Evolutionary conservation across 306 rosid genomes (phyloP).

Genomic region (Cucurbita moschata): DNA sequence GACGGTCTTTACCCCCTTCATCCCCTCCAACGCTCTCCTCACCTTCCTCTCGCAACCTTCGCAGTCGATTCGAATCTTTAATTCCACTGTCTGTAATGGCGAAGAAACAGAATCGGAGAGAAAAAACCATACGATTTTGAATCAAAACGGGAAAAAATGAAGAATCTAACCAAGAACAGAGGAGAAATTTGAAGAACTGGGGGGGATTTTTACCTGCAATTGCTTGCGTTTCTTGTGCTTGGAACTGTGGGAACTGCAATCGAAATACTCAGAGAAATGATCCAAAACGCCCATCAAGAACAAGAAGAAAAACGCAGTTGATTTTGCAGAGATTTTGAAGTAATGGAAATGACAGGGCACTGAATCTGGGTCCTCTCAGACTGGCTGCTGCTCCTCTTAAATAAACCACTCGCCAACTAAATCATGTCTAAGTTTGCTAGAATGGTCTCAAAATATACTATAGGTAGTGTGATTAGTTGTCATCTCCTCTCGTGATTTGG

Average conservation of each 20-base stretch:
- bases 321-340: neutral
- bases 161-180: neutral
- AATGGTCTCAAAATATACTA: too few relatives aligned
- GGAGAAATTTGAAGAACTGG: neutral
- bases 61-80: conserved; percentile 38
- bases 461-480: too few relatives aligned
- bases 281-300: conserved; percentile 29
- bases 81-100: conserved; percentile 17
- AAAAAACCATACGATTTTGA: neutral
- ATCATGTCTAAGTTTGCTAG: too few relatives aligned
- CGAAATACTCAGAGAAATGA: conserved; percentile 27
- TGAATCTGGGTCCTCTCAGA: neutral
- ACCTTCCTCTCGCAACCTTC: conserved; percentile 35
- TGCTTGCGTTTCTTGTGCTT: conserved; percentile 35
- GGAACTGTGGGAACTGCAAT: conserved; percentile 20
- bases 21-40: conserved; percentile 25
- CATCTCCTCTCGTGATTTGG: too few relatives aligned
- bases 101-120: too few relatives aligned
- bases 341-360: too few relatives aligned
- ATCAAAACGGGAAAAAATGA: neutral
- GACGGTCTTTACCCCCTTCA: conserved; percentile 33
- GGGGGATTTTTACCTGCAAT: conserved; percentile 32
- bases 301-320: neutral
- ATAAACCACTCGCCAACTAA: neutral
- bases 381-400: neutral